phyloP scores from a whole-genome alignment of 148 eudicot species.

The Rhododendron kiyosumense region DNA sequence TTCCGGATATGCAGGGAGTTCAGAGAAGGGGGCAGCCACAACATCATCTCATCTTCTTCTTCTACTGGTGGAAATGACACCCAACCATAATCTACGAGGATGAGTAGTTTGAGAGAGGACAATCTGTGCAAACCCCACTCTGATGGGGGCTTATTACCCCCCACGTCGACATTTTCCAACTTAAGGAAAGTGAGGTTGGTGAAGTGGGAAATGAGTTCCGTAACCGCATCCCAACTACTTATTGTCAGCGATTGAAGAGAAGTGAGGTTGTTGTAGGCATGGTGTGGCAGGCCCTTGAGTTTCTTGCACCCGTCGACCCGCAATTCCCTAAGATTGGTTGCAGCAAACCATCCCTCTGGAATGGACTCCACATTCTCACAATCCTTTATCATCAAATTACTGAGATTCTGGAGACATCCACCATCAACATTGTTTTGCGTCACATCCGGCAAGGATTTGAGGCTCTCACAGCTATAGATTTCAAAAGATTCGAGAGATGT shows the following conservation, averaged over 20 bases:
- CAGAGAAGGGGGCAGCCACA: background rate
- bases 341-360: background rate
- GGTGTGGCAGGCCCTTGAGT: background rate
- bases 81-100: background rate
- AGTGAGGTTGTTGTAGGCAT: background rate
- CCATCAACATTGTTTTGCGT: background rate
- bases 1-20: fast-evolving
- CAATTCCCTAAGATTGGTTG: background rate
- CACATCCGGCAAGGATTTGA: conserved; percentile 1
- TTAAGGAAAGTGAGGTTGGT: background rate
- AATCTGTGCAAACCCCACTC: no score
- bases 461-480: fast-evolving
- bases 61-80: background rate
- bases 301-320: fast-evolving
- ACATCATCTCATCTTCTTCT: background rate
- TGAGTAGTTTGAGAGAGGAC: no score
- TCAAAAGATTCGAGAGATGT: background rate
- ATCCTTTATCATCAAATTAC: fast-evolving
- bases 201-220: background rate
- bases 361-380: background rate
- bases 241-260: background rate
- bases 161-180: background rate
- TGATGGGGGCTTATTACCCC: background rate
- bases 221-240: background rate
- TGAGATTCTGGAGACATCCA: background rate